These are phyloP conservation scores for Ceratocystis cubensis DNA, from an alignment of 2,329 filamentous ascomycete species.

Conservation along the genomic window DNA sequence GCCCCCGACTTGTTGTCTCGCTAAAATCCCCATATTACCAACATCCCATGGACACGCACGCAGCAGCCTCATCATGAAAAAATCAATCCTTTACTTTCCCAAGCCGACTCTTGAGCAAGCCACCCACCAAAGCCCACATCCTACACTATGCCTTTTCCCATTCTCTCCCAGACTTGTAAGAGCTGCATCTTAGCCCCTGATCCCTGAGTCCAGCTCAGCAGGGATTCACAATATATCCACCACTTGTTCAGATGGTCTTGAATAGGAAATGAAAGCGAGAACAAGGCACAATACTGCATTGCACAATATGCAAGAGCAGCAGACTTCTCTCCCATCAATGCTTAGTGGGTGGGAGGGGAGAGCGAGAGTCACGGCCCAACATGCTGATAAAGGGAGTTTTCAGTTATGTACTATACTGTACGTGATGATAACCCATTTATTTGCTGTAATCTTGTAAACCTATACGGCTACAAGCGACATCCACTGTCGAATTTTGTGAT, in stretches of 20 bases:
- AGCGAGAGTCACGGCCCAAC: not conserved
- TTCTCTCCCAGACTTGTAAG: not conserved
- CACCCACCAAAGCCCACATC: not conserved
- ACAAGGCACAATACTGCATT: not conserved
- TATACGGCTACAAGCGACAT: too few relatives aligned
- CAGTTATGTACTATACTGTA: too few relatives aligned
- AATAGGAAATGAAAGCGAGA: constrained; percentile 3
- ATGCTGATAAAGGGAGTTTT: not conserved
- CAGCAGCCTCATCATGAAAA: not conserved
- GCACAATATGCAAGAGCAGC: not conserved
- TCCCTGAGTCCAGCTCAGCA: constrained; percentile 13
- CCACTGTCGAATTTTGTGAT: too few relatives aligned
- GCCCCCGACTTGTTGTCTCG: not conserved
- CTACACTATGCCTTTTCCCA: not conserved
- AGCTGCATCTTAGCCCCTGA: not conserved
- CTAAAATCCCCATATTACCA: not conserved
- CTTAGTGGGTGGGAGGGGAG: not conserved
- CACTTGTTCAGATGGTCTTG: constrained; percentile 6
- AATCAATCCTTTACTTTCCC: not conserved
- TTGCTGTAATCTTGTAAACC: too few relatives aligned
- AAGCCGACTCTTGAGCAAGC: not conserved
- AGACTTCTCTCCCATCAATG: not conserved
- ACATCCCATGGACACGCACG: too few relatives aligned
- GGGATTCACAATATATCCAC: not conserved
- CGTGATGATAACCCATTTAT: too few relatives aligned